A percentile compares a stretch with the other conserved stretches of the same genome.
These are phyloP conservation scores for Talaromyces rugulosus DNA, from an alignment of 2,329 filamentous ascomycete species.

Conservation along the genomic window DNA sequence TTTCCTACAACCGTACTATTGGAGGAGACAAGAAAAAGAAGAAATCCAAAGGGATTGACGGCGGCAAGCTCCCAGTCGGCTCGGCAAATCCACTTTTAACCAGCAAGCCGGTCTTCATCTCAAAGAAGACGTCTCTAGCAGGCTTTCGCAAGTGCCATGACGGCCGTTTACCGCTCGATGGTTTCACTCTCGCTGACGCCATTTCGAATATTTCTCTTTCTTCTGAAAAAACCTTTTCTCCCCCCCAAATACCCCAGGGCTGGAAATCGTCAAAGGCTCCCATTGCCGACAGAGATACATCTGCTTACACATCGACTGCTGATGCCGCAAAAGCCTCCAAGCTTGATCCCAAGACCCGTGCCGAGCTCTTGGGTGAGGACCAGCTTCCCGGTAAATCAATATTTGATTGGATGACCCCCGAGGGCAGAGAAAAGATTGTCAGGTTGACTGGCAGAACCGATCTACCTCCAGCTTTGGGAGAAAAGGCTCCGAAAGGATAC, in stretches of 20 bases:
- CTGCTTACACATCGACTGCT: conserved; percentile 61
- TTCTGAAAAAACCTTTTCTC: conserved; percentile 42
- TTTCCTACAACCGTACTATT: conserved; percentile 78
- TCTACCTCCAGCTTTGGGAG: conserved; percentile 72
- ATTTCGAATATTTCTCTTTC: conserved; percentile 46
- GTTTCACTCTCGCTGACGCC: conserved; percentile 67
- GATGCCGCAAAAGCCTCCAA: conserved; percentile 74
- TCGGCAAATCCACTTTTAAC: conserved; percentile 61
- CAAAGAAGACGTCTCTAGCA: conserved; percentile 55
- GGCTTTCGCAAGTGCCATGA: conserved; percentile 72
- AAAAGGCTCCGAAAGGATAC: conserved; percentile 63
- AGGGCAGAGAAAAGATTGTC: conserved; percentile 71
- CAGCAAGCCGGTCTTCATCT: conserved; percentile 69
- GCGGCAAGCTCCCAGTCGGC: conserved; percentile 38
- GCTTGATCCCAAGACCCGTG: conserved; percentile 71
- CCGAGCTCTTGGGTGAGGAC: conserved; percentile 74
- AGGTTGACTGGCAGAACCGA: conserved; percentile 69
- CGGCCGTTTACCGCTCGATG: conserved; percentile 71
- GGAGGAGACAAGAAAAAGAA: conserved; percentile 76
- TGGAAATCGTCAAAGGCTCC: conserved; percentile 65
- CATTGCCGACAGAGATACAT: conserved; percentile 27
- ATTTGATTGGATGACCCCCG: conserved; percentile 83
- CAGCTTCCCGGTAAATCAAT: conserved; percentile 86
- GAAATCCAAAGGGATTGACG: conserved; percentile 40
- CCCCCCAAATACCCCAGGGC: conserved; percentile 45